These are phyloP conservation scores for Neopestalotiopsis sp. DNA, from an alignment of 2,329 filamentous ascomycete species.

Conservation along the genomic window DNA sequence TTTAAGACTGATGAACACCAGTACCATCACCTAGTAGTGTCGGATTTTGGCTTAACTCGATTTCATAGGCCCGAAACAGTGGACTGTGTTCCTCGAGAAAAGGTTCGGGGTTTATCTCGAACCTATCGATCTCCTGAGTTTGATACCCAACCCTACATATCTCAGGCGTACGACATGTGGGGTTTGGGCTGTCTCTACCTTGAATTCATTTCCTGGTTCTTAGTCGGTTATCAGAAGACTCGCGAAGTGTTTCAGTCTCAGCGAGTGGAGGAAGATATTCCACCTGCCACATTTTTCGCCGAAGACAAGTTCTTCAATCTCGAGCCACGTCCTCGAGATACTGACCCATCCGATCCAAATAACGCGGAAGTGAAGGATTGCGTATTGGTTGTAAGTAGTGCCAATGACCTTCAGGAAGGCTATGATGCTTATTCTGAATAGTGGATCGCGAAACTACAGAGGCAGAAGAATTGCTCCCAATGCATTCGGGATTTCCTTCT, in stretches of 20 bases:
- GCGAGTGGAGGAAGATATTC: constrained; percentile 14
- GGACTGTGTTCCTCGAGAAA: neutral
- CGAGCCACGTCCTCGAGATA: neutral
- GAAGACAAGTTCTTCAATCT: constrained; percentile 26
- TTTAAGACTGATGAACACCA: neutral
- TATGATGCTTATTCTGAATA: no score
- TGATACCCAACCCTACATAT: neutral
- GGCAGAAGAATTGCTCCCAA: no score
- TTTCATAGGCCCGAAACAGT: no score
- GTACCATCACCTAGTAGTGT: neutral
- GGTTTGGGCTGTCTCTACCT: constrained; percentile 1
- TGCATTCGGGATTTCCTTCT: no score
- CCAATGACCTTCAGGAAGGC: no score
- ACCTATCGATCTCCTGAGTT: constrained; percentile 1
- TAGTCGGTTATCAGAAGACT: neutral
- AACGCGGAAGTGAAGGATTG: no score
- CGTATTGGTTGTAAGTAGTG: no score
- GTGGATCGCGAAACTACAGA: no score
- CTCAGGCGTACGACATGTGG: neutral
- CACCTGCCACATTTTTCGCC: neutral
- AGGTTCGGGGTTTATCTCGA: neutral
- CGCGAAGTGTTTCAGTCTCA: neutral
- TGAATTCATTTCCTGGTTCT: neutral
- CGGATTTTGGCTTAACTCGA: neutral
- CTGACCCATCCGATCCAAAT: neutral